A percentile compares a stretch with the other conserved stretches of the same genome.
phyloP scores from a whole-genome alignment of 148 eudicot genomes.

The Silene latifolia region DNA sequence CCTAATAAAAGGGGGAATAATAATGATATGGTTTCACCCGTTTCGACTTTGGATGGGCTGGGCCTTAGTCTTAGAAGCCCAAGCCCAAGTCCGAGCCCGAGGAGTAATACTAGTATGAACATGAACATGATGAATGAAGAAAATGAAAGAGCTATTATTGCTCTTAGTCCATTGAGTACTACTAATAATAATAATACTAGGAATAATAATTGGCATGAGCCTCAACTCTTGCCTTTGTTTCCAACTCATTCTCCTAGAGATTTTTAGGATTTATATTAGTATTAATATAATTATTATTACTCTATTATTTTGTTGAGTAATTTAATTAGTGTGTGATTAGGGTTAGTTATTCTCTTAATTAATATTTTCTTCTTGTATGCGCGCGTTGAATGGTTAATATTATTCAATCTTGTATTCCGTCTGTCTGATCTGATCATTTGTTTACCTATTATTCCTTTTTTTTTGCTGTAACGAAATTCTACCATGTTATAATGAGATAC shows the following conservation, averaged over 20 bases:
- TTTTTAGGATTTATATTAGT: background rate
- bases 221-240: constrained; percentile 34
- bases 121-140: constrained; percentile 14
- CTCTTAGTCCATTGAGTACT: constrained; percentile 4
- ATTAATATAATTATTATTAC: too few relatives aligned
- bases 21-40: constrained; percentile 26
- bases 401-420: too few relatives aligned
- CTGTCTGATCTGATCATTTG: too few relatives aligned
- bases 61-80: constrained; percentile 28
- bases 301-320: constrained; percentile 3
- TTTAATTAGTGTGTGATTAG: background rate
- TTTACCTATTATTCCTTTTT: too few relatives aligned
- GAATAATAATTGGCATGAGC: constrained; percentile 12
- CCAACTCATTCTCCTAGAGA: constrained; percentile 31
- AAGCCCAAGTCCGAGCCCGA: constrained; percentile 28
- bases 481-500: too few relatives aligned
- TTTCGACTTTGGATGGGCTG: constrained; percentile 30
- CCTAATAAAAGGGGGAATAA: background rate
- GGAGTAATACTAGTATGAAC: background rate
- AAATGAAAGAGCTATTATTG: constrained; percentile 25
- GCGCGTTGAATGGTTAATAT: too few relatives aligned
- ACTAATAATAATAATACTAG: background rate
- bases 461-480: too few relatives aligned
- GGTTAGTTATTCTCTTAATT: background rate
- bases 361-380: too few relatives aligned